These are phyloP conservation scores for Metschnikowia matae DNA, from an alignment of 805 yeast genomes.

Conservation along the genomic window DNA sequence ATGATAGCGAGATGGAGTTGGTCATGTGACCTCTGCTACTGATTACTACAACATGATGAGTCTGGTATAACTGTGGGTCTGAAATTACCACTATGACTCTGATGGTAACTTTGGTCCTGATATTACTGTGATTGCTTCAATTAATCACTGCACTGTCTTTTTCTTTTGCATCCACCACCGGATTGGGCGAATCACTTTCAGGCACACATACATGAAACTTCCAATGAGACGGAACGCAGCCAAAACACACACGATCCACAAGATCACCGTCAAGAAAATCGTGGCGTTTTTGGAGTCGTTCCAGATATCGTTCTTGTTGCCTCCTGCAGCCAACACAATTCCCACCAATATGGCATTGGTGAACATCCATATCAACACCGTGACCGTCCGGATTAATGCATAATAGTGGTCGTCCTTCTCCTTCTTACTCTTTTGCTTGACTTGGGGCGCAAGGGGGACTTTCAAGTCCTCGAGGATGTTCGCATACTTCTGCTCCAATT, in stretches of 20 bases:
- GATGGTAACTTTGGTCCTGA: too few relatives aligned
- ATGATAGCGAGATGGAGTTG: too few relatives aligned
- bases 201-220: slow-evolving; percentile 53
- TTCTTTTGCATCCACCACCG: slow-evolving; percentile 34
- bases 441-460: slow-evolving; percentile 25
- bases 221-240: slow-evolving; percentile 83
- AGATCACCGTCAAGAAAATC: slow-evolving; percentile 72
- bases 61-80: too few relatives aligned
- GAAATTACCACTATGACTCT: too few relatives aligned
- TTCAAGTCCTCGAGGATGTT: slow-evolving; percentile 59
- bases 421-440: slow-evolving; percentile 18
- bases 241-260: slow-evolving; percentile 91
- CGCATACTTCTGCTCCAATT: slow-evolving; percentile 71
- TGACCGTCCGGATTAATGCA: slow-evolving; percentile 84
- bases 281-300: slow-evolving; percentile 45
- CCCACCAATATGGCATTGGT: slow-evolving; percentile 81
- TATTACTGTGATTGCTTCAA: neutral
- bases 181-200: slow-evolving; percentile 35
- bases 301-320: slow-evolving; percentile 45
- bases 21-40: too few relatives aligned
- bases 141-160: slow-evolving; percentile 11
- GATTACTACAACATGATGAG: too few relatives aligned
- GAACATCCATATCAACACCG: slow-evolving; percentile 85
- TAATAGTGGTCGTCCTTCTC: slow-evolving; percentile 67
- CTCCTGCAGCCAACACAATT: slow-evolving; percentile 81